Conservation (phyloP, 2,329 filamentous ascomycete genomes). For the Stachybotrys elegans region DNA sequence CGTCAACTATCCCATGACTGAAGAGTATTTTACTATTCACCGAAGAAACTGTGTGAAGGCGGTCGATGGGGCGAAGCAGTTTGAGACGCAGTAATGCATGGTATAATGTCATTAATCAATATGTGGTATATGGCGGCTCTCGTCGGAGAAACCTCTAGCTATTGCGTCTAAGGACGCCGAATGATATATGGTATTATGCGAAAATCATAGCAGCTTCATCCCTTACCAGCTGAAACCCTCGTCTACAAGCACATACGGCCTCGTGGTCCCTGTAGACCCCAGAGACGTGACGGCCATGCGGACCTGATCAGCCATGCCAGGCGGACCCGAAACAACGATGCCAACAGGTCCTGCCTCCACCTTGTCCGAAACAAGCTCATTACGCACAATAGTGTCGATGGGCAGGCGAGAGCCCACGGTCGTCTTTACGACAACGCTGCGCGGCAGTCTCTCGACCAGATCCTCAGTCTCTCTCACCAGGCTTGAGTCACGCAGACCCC, state of each 20-base stretch:
- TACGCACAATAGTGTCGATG: constrained; percentile 14
- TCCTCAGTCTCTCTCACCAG: constrained; percentile 11
- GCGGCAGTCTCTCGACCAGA: constrained; percentile 10
- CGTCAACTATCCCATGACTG: too few relatives aligned
- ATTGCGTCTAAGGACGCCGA: too few relatives aligned
- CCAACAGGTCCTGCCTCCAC: constrained; percentile 13
- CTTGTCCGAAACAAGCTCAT: constrained; percentile 11
- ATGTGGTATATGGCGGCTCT: too few relatives aligned
- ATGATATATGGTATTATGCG: too few relatives aligned
- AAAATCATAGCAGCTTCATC: not conserved
- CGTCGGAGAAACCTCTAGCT: too few relatives aligned
- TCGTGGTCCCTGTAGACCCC: constrained; percentile 9
- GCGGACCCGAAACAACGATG: constrained; percentile 23
- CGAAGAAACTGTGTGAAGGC: too few relatives aligned
- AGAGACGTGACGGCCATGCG: constrained; percentile 17
- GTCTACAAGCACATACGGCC: constrained; percentile 18
- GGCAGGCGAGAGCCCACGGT: constrained; percentile 16
- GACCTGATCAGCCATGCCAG: constrained; percentile 22
- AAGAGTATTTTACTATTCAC: too few relatives aligned
- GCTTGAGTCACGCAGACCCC: constrained; percentile 15
- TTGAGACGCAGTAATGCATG: too few relatives aligned
- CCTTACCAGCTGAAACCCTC: constrained; percentile 21
- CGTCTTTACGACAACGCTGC: constrained; percentile 14
- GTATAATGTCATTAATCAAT: too few relatives aligned
- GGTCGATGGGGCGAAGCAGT: too few relatives aligned